Evolutionary conservation across 1,284 basidiomycete genomes (phyloP).

Genomic region (Papiliotrema fonsecae): DNA sequence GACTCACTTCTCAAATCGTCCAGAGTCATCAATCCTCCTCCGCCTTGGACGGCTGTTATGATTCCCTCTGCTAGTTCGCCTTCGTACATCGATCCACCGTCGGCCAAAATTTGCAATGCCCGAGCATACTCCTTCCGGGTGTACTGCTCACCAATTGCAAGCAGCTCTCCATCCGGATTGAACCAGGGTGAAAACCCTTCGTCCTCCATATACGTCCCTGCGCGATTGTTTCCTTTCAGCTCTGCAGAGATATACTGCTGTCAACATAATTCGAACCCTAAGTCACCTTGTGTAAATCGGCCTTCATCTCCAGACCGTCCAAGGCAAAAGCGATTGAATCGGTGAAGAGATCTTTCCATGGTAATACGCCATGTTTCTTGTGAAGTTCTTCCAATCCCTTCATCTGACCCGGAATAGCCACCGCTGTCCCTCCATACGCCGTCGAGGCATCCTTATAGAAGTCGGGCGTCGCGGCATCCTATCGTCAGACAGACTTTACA

Average conservation of each 20-base stretch:
- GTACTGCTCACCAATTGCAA: slow-evolving; percentile 12
- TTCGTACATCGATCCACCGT: slow-evolving; percentile 33
- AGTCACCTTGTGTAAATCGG: slow-evolving; percentile 30
- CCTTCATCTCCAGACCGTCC: slow-evolving; percentile 60
- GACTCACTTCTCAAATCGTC: slow-evolving; percentile 30
- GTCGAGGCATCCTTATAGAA: slow-evolving; percentile 19
- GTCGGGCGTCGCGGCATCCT: slow-evolving; percentile 16
- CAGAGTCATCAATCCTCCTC: slow-evolving; percentile 36
- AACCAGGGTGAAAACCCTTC: slow-evolving; percentile 14
- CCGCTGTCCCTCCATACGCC: slow-evolving; percentile 23
- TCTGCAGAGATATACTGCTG: neutral
- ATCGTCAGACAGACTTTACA: neutral
- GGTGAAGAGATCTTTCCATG: slow-evolving; percentile 23
- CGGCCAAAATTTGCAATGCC: slow-evolving; percentile 29
- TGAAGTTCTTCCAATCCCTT: slow-evolving; percentile 29
- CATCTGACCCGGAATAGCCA: slow-evolving; percentile 36
- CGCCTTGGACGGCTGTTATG: slow-evolving; percentile 21
- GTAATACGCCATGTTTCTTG: slow-evolving; percentile 17
- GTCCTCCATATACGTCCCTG: slow-evolving; percentile 8
- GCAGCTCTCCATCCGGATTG: slow-evolving; percentile 19
- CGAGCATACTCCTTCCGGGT: slow-evolving; percentile 28
- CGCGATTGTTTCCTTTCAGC: neutral
- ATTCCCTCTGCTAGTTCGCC: slow-evolving; percentile 33
- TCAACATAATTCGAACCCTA: neutral
- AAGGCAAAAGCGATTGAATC: slow-evolving; percentile 20